Conservation (phyloP, 2,329 filamentous ascomycete species). For the Diaporthe vaccinii region DNA sequence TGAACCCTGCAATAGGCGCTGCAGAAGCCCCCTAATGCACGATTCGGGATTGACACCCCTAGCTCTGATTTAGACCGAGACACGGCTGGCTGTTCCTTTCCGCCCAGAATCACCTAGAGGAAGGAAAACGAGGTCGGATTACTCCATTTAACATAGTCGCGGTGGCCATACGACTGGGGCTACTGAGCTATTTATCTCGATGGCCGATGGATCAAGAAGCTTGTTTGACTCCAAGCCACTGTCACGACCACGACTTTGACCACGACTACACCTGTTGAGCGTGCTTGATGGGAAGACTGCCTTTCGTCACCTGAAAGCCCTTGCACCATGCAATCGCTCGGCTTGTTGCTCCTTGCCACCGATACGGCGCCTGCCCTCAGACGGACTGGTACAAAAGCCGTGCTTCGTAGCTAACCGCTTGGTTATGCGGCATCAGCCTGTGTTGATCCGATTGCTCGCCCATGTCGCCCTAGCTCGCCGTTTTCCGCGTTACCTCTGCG, state of each 20-base stretch:
- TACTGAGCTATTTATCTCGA: background rate
- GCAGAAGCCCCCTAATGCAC: slow-evolving; percentile 18
- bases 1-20: background rate
- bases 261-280: background rate
- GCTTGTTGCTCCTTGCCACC: background rate
- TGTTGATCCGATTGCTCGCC: background rate
- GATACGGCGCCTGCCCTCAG: slow-evolving; percentile 11
- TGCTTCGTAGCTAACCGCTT: background rate
- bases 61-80: background rate
- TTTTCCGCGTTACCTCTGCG: background rate
- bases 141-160: background rate
- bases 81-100: background rate
- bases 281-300: background rate
- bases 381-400: background rate
- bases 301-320: background rate
- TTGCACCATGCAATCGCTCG: background rate
- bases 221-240: background rate
- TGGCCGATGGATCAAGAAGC: background rate
- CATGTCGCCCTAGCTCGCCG: background rate
- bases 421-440: background rate
- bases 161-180: background rate
- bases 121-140: background rate
- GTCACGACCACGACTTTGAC: background rate
- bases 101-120: background rate
- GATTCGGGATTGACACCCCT: slow-evolving; percentile 16